Percentiles rank a stretch among this genome's conserved stretches.
These are phyloP conservation scores for Tephrocybe sp. DNA, from an alignment of 768 basidiomycete species.

Conservation along the genomic window DNA sequence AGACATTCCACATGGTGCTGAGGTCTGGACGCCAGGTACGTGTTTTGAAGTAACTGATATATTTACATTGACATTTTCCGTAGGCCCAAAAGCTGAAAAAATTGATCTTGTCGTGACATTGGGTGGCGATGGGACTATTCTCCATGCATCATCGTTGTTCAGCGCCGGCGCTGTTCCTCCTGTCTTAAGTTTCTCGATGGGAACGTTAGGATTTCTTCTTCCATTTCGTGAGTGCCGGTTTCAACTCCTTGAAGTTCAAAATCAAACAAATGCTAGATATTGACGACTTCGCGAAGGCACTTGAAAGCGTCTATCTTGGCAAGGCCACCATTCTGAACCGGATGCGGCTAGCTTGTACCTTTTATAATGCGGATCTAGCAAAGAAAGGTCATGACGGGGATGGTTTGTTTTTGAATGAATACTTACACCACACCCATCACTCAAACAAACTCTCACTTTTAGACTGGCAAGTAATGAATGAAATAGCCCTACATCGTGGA, in stretches of 20 bases:
- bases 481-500: conserved; percentile 90
- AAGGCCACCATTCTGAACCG: conserved; percentile 82
- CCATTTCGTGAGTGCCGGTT: conserved; percentile 77
- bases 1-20: conserved; percentile 64
- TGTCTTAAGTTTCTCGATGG: conserved; percentile 89
- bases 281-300: conserved; percentile 78
- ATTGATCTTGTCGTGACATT: conserved; percentile 90
- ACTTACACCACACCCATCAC: too few relatives aligned
- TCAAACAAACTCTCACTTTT: too few relatives aligned
- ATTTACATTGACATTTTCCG: conserved; percentile 1
- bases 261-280: conserved; percentile 57
- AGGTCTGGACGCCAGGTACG: conserved; percentile 67
- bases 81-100: conserved; percentile 51
- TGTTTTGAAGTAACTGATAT: background rate
- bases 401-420: conserved; percentile 54
- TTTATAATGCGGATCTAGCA: conserved; percentile 60
- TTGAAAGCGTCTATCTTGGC: conserved; percentile 78
- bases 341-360: conserved; percentile 86
- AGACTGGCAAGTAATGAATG: conserved; percentile 99
- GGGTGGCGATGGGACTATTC: conserved; percentile 93
- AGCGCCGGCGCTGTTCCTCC: conserved; percentile 91
- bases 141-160: conserved; percentile 92
- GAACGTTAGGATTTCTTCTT: conserved; percentile 89
- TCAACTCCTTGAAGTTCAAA: background rate
- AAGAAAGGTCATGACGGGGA: conserved; percentile 59